A percentile compares a stretch with the other conserved stretches of the same genome.
Evolutionary conservation across 495 filamentous ascomycete genomes (phyloP).

Genomic region (Trichoderma virens): DNA sequence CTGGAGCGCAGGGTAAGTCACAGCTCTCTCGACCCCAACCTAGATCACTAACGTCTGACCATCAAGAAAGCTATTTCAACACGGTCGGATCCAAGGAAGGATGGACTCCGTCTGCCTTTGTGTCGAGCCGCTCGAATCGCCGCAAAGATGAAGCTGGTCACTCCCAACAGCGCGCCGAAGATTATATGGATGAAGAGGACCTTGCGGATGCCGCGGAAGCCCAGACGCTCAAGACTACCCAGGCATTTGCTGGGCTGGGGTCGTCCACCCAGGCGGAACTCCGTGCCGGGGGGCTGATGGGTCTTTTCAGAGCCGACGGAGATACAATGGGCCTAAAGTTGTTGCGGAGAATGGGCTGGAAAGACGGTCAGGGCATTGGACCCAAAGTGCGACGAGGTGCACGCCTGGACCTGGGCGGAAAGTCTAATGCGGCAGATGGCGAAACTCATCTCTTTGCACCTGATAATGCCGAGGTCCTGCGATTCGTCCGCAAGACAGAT

Average conservation of each 20-base stretch:
- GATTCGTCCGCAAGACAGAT: constrained; percentile 68
- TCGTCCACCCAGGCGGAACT: constrained; percentile 51
- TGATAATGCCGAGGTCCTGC: constrained; percentile 68
- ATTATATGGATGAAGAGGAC: constrained; percentile 99
- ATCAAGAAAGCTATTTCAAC: constrained; percentile 73
- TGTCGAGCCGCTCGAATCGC: constrained; percentile 78
- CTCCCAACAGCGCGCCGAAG: constrained; percentile 62
- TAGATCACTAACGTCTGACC: background rate
- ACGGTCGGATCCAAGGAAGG: constrained; percentile 97
- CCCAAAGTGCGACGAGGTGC: constrained; percentile 77
- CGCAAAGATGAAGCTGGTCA: constrained; percentile 53
- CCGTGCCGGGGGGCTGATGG: constrained; percentile 53
- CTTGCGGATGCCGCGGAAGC: constrained; percentile 78
- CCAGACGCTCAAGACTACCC: constrained; percentile 59
- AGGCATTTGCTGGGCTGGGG: constrained; percentile 71
- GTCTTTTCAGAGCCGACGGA: constrained; percentile 63
- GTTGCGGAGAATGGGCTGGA: constrained; percentile 92
- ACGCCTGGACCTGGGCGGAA: constrained; percentile 45
- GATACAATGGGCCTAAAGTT: constrained; percentile 88
- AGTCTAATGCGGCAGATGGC: constrained; percentile 30
- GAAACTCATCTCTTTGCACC: constrained; percentile 81
- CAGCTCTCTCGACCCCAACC: background rate
- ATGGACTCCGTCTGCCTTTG: constrained; percentile 86
- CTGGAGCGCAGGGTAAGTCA: constrained; percentile 81
- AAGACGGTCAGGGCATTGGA: constrained; percentile 85